Percentiles rank a stretch among this genome's conserved stretches.
phyloP scores from a whole-genome alignment of 2,329 filamentous ascomycete genomes.

The Colletotrichum nymphaeae region DNA sequence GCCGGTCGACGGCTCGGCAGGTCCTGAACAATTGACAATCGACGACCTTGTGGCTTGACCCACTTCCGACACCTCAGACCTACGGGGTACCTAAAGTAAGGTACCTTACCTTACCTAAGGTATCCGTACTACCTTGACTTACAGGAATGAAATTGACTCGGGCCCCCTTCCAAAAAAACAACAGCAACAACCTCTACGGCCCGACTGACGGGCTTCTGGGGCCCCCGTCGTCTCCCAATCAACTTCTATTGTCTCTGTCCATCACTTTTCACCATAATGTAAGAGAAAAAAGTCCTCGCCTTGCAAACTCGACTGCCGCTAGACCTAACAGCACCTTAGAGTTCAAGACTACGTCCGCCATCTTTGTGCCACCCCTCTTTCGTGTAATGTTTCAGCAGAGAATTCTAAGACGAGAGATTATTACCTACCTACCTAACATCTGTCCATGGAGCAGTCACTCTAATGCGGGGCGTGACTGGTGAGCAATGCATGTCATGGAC shows the following conservation, averaged over 20 bases:
- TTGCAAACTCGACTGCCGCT: background rate
- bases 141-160: background rate
- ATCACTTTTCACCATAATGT: background rate
- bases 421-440: background rate
- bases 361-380: constrained; percentile 24
- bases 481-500: background rate
- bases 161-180: background rate
- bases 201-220: background rate
- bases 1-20: constrained; percentile 13
- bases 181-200: background rate
- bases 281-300: background rate
- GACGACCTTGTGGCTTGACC: background rate
- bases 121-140: no score
- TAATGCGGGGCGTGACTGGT: background rate
- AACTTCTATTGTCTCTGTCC: background rate
- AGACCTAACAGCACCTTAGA: constrained; percentile 3
- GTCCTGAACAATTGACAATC: background rate
- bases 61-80: constrained; percentile 1
- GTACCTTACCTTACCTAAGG: no score
- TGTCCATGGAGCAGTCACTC: background rate
- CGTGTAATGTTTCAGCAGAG: background rate
- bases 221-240: background rate
- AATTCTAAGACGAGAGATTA: background rate
- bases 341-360: constrained; percentile 21
- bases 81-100: no score